Percentiles rank a stretch among this genome's conserved stretches.
phyloP scores from a whole-genome alignment of 2,329 filamentous ascomycete species.

The Scytalidium sp. region DNA sequence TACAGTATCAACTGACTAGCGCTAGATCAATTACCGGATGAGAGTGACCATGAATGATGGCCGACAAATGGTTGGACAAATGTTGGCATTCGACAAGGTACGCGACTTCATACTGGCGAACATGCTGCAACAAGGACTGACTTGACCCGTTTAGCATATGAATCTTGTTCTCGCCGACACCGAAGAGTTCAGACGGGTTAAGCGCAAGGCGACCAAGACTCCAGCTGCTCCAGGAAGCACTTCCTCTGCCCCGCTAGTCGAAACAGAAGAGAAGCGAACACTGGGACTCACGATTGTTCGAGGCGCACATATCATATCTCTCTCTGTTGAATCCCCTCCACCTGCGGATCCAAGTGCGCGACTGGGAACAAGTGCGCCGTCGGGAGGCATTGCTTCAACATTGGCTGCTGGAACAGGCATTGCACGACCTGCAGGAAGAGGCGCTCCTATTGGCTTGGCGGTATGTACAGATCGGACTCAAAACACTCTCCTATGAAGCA shows the following conservation, averaged over 20 bases:
- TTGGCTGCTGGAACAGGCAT: constrained; percentile 85
- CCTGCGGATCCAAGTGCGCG: constrained; percentile 89
- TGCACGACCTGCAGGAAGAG: constrained; percentile 85
- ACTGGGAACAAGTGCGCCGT: constrained; percentile 71
- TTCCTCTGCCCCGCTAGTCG: constrained; percentile 64
- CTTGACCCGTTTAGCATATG: constrained; percentile 74
- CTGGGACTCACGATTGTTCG: constrained; percentile 92
- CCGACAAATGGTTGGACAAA: constrained; percentile 94
- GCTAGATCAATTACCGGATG: constrained; percentile 98
- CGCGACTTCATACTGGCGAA: background rate
- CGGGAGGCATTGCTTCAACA: constrained; percentile 59
- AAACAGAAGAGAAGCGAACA: constrained; percentile 96
- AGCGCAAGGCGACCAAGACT: constrained; percentile 76
- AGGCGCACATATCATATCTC: constrained; percentile 89
- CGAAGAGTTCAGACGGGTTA: constrained; percentile 92
- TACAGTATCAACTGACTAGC: background rate
- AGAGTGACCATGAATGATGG: constrained; percentile 92
- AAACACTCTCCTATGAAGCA: background rate
- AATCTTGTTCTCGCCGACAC: constrained; percentile 98
- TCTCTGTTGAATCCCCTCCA: constrained; percentile 93
- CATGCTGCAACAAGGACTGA: constrained; percentile 7
- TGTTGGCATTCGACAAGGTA: constrained; percentile 98
- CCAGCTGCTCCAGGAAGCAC: constrained; percentile 51
- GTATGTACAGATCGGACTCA: constrained; percentile 40
- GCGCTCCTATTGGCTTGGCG: constrained; percentile 76